Evolutionary conservation across 371 early-diverging fungal species (phyloP).

Genomic region (Syncephalastrum sp.): DNA sequence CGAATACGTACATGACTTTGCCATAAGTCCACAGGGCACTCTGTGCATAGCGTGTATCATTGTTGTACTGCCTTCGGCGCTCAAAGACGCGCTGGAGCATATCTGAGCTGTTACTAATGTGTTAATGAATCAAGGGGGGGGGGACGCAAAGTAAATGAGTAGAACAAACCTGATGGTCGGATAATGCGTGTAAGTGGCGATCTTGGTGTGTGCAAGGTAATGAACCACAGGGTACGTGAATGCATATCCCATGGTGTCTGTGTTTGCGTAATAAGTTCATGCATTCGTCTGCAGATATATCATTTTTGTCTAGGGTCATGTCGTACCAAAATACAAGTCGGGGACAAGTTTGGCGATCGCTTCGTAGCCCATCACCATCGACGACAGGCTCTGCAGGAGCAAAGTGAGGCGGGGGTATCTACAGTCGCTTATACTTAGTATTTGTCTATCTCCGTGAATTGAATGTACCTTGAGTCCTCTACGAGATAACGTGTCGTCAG

Average conservation of each 20-base stretch:
- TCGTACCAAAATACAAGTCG: conserved; percentile 79
- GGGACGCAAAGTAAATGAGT: neutral
- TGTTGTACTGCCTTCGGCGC: conserved; percentile 68
- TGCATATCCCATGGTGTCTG: conserved; percentile 94
- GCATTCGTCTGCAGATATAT: neutral
- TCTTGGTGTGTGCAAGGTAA: conserved; percentile 56
- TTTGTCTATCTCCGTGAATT: neutral
- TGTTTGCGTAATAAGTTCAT: no score
- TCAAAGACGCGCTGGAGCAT: conserved; percentile 84
- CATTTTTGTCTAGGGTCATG: neutral
- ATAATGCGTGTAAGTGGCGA: conserved; percentile 93
- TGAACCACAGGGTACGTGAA: conserved; percentile 87
- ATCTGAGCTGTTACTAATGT: conserved; percentile 75
- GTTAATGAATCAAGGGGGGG: neutral
- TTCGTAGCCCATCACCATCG: conserved; percentile 74
- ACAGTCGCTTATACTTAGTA: neutral
- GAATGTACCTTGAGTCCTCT: conserved; percentile 63
- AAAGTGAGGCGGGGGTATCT: conserved; percentile 85
- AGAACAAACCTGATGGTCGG: conserved; percentile 79
- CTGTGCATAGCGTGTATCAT: conserved; percentile 51
- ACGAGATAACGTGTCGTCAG: conserved; percentile 65
- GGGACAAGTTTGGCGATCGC: conserved; percentile 71
- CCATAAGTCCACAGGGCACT: conserved; percentile 58
- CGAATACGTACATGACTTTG: conserved; percentile 62
- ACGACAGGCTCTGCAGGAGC: conserved; percentile 84